Evolutionary conservation across 495 filamentous ascomycete species (phyloP), one percentile per base, ranked within the genome.

Genomic region (Lasiosphaeriaceae sp.): DNA sequence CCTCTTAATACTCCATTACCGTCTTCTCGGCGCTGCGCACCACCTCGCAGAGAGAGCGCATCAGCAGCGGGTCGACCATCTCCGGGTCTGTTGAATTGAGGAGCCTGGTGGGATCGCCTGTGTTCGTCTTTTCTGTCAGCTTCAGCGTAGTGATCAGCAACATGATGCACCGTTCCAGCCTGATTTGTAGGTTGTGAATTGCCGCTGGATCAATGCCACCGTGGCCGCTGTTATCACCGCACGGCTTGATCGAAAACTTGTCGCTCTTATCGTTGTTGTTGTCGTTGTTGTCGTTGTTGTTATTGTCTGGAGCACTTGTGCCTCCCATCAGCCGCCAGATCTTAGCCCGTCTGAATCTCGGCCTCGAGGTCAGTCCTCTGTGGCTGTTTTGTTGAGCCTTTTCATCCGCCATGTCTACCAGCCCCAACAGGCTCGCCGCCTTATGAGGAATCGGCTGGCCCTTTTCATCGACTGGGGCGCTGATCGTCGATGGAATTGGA

Each of bases 11-110:
- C n/a, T n/a, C n/a, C 26, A 31, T 31, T 9, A 31, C 26, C 26
- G 26, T 31, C 26, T 75, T 71, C 61, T 78, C 75, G 4, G 65
- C 64, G 8, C 69, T 66, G 29, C 69, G 66, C 21, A 78, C 75
- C 11, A 73, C 62, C 56, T 78, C 72, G 50, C 74, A 77, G 3
- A 78, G 65, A 34, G 74, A 67, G 46, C 72, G 59, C 62, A 78
- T 56, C 49, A 78, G 61, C 19, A 73, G 54, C 1, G 66, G 66
- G 24, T 77, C 72, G 4, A 71, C 60, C 52, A 56, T 47, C 56
- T 50, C 50, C 39, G 41, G 52, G 54, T 41, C 64, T 55, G 26
- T 54, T 16, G 46, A 52, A 39, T 37, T 58, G 26, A 51, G 41
- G 22, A 34, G 43, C 26, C n/a, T n/a, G n/a, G 20, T 49, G 12